A percentile compares a stretch with the other conserved stretches of the same genome.
phyloP scores from a whole-genome alignment of 768 basidiomycete genomes.

The Sutorius australiensis region DNA sequence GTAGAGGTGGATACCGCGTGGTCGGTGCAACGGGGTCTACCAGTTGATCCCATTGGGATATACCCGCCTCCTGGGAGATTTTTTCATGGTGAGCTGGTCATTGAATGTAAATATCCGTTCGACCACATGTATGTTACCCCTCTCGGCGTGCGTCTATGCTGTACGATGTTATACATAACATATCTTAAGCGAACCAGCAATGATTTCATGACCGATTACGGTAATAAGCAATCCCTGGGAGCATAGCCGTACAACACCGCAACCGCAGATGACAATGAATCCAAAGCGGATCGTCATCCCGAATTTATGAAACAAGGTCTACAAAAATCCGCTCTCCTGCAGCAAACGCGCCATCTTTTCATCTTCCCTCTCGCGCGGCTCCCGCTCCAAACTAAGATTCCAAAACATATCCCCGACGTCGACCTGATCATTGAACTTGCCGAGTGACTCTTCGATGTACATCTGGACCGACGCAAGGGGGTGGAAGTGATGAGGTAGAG shows the following conservation, averaged over 20 bases:
- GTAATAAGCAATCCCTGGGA: constrained; percentile 13
- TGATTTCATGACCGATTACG: not conserved
- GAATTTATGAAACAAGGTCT: constrained; percentile 8
- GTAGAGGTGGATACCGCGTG: constrained; percentile 1
- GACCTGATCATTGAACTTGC: constrained; percentile 61
- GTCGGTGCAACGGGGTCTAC: not conserved
- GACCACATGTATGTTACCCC: not conserved
- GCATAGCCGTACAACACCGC: constrained; percentile 21
- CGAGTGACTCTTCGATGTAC: constrained; percentile 78
- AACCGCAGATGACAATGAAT: not conserved
- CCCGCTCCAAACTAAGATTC: constrained; percentile 79
- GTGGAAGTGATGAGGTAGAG: constrained; percentile 82
- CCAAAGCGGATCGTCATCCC: constrained; percentile 7
- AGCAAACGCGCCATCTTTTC: constrained; percentile 92
- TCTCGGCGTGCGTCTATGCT: not conserved
- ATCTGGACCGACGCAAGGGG: constrained; percentile 60
- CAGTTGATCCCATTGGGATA: not conserved
- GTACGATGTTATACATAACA: not conserved
- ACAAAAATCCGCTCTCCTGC: constrained; percentile 87
- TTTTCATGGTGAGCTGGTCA: not conserved
- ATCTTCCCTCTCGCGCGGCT: constrained; percentile 93
- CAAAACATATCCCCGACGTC: constrained; percentile 79
- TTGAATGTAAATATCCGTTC: not conserved
- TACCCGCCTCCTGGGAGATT: not conserved
- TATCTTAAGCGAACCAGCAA: not conserved